Base-by-base conservation (phyloP, 139 green algal species). In the Desmodesmus armatus region DNA sequence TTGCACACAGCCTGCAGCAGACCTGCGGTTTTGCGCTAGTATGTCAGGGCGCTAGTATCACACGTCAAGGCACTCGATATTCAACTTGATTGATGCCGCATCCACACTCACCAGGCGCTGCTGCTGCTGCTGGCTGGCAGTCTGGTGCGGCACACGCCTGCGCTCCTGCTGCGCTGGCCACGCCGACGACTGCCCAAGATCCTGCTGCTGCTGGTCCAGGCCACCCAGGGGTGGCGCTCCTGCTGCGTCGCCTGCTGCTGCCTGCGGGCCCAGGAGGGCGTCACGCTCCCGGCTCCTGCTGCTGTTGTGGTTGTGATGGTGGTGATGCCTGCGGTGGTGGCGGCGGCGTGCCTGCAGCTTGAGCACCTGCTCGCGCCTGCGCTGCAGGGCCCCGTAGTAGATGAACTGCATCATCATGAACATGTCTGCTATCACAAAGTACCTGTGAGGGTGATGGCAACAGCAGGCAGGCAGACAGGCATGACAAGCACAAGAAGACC, bases 341-440 rank as follows among this genome's bases (percentile, higher is more conserved):
- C 51, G 47, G 21, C 62, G 77, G 3, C 43, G 73, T 9, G 74
- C 87, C 74, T 88, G 82, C 55, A 90, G 49, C 66, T 76, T 31
- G 73, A 80, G 9, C 31, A 83, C 40, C 79, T 74, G 71, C 78
- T 90, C 63, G n/a, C 72, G 39, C 3, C 88, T 83, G 17, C 84
- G 74, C 63, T 94, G 90, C 21, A 95, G 62, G 11, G 91, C 85
- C 15, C 87, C 67, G 75, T 93, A 96, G 75, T 95, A 95, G 13
- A 94, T 91, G 88, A 93, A 97, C 83, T 96, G 95, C 39, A 92
- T 88, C 40, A 98, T 89, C 88, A 98, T 94, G 62, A 94, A 84
- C 41, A 93, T 82, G 66, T 97, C 94, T 25, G 87, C 80, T 21
- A 91, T 72, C 13, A 97, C 91, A 81, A 97, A 97, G 80, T 96